phyloP scores from a whole-genome alignment of 441 rosid species.

The Adansonia gregorii region DNA sequence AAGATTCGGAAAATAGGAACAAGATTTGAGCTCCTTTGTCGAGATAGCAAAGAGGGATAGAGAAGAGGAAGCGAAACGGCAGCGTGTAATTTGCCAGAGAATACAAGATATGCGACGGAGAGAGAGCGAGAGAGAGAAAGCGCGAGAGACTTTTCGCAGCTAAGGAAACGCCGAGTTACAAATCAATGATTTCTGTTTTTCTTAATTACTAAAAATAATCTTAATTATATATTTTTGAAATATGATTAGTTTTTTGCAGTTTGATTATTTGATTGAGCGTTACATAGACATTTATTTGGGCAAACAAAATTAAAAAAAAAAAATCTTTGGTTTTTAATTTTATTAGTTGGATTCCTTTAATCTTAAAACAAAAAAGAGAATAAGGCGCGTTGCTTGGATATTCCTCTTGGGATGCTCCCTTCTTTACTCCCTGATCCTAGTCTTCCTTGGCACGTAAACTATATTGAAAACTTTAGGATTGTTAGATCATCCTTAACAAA shows the following conservation, averaged over 20 bases:
- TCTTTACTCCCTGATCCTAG: neutral
- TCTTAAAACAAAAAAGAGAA: slow-evolving; percentile 24
- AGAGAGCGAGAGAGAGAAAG: slow-evolving; percentile 8
- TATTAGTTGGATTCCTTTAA: slow-evolving; percentile 10
- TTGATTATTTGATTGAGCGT: neutral
- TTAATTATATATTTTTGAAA: neutral
- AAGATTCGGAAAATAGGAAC: slow-evolving; percentile 23
- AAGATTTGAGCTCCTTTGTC: slow-evolving; percentile 30
- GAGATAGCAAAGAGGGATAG: slow-evolving; percentile 6
- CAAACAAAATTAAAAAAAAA: neutral
- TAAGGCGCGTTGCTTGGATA: slow-evolving; percentile 21
- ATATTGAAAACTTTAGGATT: slow-evolving; percentile 22
- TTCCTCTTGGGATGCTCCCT: slow-evolving; percentile 34
- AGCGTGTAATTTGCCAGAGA: slow-evolving; percentile 33
- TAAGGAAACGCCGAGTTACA: slow-evolving; percentile 28
- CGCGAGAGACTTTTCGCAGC: slow-evolving; percentile 22
- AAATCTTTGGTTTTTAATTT: no score
- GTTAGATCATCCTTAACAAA: no score
- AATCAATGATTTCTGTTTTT: slow-evolving; percentile 9
- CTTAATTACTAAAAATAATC: neutral
- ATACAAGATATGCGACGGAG: slow-evolving; percentile 3
- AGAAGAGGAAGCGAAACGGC: slow-evolving; percentile 17
- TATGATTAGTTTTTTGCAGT: neutral
- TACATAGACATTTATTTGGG: neutral
- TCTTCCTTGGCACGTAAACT: slow-evolving; percentile 26